Evolutionary conservation across 805 yeast genomes (phyloP), one percentile per base, ranked within the genome.

Genomic region (Cyberlindnera veronae): DNA sequence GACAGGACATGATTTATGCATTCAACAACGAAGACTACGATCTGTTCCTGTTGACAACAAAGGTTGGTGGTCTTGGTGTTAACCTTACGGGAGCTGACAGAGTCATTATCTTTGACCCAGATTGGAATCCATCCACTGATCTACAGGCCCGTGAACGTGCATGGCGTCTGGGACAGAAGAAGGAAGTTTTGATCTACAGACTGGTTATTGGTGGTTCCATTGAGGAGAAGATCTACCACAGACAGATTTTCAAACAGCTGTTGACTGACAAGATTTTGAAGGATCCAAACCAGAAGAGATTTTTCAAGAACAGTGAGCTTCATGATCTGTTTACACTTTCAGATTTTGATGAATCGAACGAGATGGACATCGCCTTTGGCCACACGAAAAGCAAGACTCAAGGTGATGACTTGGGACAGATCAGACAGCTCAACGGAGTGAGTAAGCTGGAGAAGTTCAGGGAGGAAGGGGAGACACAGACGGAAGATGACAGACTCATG

Each of bases 121-220:
- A 93, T 62, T 91, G 99, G 99, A 91, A 91, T 56, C 99, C 99
- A 1, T 88, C 96, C 1, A 93, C 98, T 0, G 99, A 91, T 66
- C 73, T 90, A 44, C 99, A 91, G 62, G 99, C 99, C 0, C 71
- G 98, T 44, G 99, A 91, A 60, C 66, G 99, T 35, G 97, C 98
- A 0, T 93, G 98, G 98, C 71, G 99, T 49, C 70, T 91, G 47
- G 99, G 99, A 1, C 99, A 91, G 61, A 90, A 84, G 58, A 79
- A 81, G 42, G 96, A 90, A 51, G 97, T 91, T 8, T 78, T 89
- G 6, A 90, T 91, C 26, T 93, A 91, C 53, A 67, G 99, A 43
- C 67, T 93, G 31, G 88, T 93, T 86, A 85, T 89, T 32, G 88
- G 96, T 2, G 97, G 98, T 0, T 79, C 96, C 0, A 93, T 91